phyloP scores from a whole-genome alignment of 2,329 filamentous ascomycete genomes.

The Sclerotinia trifoliorum region DNA sequence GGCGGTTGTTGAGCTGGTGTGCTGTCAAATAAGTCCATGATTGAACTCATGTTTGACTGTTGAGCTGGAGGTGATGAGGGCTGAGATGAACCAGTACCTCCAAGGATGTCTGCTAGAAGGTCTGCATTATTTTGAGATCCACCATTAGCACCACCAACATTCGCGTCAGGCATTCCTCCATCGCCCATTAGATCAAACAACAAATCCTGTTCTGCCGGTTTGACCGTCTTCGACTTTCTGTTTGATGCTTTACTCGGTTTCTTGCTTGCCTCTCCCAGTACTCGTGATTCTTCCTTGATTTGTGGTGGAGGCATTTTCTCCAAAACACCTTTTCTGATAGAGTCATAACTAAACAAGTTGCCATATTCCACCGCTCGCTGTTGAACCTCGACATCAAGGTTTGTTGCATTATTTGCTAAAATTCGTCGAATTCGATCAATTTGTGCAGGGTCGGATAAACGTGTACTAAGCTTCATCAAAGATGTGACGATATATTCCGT shows the following conservation, averaged over 20 bases:
- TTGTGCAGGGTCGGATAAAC: conserved; percentile 79
- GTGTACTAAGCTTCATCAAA: conserved; percentile 89
- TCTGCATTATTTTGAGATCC: conserved; percentile 72
- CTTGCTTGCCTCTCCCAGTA: conserved; percentile 76
- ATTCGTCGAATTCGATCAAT: conserved; percentile 80
- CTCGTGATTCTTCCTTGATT: conserved; percentile 91
- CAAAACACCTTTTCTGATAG: conserved; percentile 82
- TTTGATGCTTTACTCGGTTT: conserved; percentile 67
- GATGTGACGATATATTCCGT: conserved; percentile 96
- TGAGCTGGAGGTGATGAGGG: conserved; percentile 52
- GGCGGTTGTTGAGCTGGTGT: conserved; percentile 48
- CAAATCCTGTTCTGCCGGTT: conserved; percentile 87
- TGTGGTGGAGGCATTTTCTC: conserved; percentile 98
- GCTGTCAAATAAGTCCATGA: conserved; percentile 84
- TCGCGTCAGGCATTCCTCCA: conserved; percentile 56
- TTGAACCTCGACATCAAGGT: conserved; percentile 92
- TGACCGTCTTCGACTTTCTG: conserved; percentile 72
- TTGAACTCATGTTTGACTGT: conserved; percentile 62
- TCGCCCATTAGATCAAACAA: conserved; percentile 91
- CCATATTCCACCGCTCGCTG: conserved; percentile 93
- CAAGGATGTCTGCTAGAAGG: conserved; percentile 86
- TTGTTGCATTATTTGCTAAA: conserved; percentile 74
- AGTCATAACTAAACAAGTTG: conserved; percentile 88
- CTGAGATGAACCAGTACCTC: conserved; percentile 59
- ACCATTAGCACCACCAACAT: conserved; percentile 70